Base-by-base conservation (phyloP, 768 basidiomycete species). In the Coprinopsis strossmayeri region DNA sequence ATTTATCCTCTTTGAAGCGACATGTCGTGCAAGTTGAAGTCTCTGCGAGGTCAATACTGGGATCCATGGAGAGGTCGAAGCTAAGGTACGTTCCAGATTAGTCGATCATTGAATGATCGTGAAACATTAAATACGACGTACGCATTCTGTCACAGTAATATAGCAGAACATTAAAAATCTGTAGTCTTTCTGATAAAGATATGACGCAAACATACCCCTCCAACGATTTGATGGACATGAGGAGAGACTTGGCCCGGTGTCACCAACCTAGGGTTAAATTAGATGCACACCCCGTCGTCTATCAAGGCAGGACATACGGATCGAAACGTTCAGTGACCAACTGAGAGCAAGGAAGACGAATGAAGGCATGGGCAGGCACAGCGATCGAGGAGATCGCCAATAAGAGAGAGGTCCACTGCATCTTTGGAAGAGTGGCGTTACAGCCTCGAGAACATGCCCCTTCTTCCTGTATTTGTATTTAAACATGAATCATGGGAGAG, bases 11-110 rank as follows among this genome's bases (percentile, higher is more conserved):
- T 27, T 45, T 53, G 25, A 53, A 47, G 23, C 47, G 46, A 32
- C 52, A 53, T 5, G 40, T 49, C 11, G 52, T 53, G 42, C 52
- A 53, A 15, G 52, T 53, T 10, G 52, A 40, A 20, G 40, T 40
- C 25, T 49, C 48, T 10, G 47, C 40, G 30, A 42, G 34, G 42
- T 52, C 50, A 34, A 46, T 42, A n/a, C n/a, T 42, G 12, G 44
- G 32, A 35, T 45, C 43, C 50, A 52, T 52, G 10, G 50, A 37
- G 17, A 52, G 35, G 28, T 52, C 47, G 39, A 52, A 52, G 13
- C 45, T 45, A 50, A 17, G 30, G 15, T 7, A 7, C 9, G 30
- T 18, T 5, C 25, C 24, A 9, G 5, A n/a, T 38, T n/a, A 25
- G 24, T 42, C 5, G 17, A 25, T 42, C 25, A 25, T 24, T 5